Conservation (phyloP, 2,329 filamentous ascomycete genomes). For the Bertia moriformis region DNA sequence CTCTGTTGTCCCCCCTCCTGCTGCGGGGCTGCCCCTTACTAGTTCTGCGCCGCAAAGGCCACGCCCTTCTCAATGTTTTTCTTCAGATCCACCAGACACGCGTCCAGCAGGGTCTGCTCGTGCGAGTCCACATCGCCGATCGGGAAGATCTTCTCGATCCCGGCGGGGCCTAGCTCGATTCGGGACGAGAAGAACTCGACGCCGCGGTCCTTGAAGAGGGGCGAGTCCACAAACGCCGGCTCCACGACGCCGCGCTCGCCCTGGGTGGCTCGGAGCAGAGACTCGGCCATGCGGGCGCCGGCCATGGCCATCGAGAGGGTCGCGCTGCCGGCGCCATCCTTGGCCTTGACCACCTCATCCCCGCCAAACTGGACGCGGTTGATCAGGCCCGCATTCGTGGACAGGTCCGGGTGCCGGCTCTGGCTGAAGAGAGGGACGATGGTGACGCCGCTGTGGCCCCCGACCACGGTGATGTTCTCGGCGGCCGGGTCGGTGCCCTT, state of each 20-base stretch:
- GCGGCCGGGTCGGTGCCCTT: slow-evolving; percentile 79
- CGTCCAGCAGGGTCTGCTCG: slow-evolving; percentile 83
- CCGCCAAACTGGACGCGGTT: slow-evolving; percentile 96
- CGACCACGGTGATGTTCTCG: slow-evolving; percentile 91
- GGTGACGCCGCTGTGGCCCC: slow-evolving; percentile 94
- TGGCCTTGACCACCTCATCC: slow-evolving; percentile 98
- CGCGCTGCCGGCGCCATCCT: slow-evolving; percentile 92
- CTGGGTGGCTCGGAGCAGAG: slow-evolving; percentile 78
- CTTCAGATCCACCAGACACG: slow-evolving; percentile 69
- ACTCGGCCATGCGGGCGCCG: slow-evolving; percentile 72
- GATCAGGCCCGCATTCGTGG: slow-evolving; percentile 66
- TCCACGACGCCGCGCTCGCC: slow-evolving; percentile 91
- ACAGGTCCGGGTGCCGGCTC: slow-evolving; percentile 72
- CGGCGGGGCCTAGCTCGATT: slow-evolving; percentile 90
- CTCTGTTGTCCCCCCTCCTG: too few species aligned
- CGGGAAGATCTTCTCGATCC: slow-evolving; percentile 83
- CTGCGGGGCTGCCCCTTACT: too few species aligned
- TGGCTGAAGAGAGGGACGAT: slow-evolving; percentile 97
- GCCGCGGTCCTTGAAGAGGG: slow-evolving; percentile 96
- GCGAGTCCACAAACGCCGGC: slow-evolving; percentile 92
- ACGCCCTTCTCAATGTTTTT: slow-evolving; percentile 93
- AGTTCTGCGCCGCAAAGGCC: too few species aligned
- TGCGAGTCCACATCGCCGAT: slow-evolving; percentile 70
- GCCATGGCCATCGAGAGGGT: slow-evolving; percentile 99
- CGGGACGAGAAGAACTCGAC: slow-evolving; percentile 92